phyloP scores from a whole-genome alignment of 1,284 basidiomycete species.

The Ceratobasidium sp. region DNA sequence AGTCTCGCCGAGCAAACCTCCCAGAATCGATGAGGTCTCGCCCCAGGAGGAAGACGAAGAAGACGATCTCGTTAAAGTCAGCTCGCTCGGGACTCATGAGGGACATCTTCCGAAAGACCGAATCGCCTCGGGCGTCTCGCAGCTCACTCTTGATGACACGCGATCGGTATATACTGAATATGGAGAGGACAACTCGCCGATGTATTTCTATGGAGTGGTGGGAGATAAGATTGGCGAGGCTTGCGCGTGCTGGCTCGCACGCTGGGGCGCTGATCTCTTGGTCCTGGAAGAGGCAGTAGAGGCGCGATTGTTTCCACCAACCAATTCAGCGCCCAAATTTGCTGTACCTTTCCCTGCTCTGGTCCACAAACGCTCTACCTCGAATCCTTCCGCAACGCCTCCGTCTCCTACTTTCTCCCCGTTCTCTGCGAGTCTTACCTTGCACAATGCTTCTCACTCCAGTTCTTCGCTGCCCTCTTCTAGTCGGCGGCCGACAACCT shows the following conservation, averaged over 20 bases:
- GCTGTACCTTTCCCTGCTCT: slow-evolving; percentile 27
- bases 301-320: slow-evolving; percentile 40
- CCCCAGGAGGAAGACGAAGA: slow-evolving; percentile 47
- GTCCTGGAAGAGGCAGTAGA: slow-evolving; percentile 64
- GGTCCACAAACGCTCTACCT: background rate
- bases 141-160: slow-evolving; percentile 15
- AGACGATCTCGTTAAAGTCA: slow-evolving; percentile 53
- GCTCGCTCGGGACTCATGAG: slow-evolving; percentile 22
- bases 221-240: slow-evolving; percentile 93
- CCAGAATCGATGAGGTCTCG: slow-evolving; percentile 22
- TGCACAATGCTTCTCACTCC: slow-evolving; percentile 45
- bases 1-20: slow-evolving; percentile 15
- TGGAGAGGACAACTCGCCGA: slow-evolving; percentile 47
- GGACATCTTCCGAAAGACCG: slow-evolving; percentile 4
- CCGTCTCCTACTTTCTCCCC: slow-evolving; percentile 31
- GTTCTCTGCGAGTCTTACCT: background rate
- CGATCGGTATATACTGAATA: slow-evolving; percentile 16
- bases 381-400: background rate
- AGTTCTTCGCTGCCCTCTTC: slow-evolving; percentile 40
- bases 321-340: slow-evolving; percentile 36
- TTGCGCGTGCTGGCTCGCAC: slow-evolving; percentile 85
- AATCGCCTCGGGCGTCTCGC: slow-evolving; percentile 8
- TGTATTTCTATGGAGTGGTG: slow-evolving; percentile 80
- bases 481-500: background rate
- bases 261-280: slow-evolving; percentile 87